Base-by-base conservation (phyloP, 306 rosid species). In the Cucurbita maxima region DNA sequence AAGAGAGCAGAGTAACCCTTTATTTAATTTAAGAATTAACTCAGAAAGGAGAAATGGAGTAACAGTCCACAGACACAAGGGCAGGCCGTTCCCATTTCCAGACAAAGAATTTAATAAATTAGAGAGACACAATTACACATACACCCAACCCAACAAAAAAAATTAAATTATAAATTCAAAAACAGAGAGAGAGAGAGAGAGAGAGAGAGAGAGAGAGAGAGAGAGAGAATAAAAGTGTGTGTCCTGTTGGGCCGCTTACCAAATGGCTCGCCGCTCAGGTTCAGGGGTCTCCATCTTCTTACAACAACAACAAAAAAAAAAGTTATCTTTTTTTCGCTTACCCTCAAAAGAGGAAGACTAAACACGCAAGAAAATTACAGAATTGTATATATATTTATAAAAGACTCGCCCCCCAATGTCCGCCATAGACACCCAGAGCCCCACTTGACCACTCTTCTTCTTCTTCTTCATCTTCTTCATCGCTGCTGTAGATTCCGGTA, bases 371-470 rank as follows among this genome's bases (percentile, higher is more conserved):
- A 22, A 67, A 67, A 67, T 20, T 45, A 67, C 10, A 5, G 72
- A 45, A 45, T 45, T 13, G 8, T 7, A 0, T 48, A 48, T 48
- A 12, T 48, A 4, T 9, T 45, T 45, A 44, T 9, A 58, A 76
- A 68, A 64, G 70, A 79, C 83, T 57, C 81, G 76, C 54, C 66
- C 81, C 79, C 80, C 80, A 77, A 77, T 72, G 88, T 78, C 76
- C 76, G 80, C 81, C 78, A 72, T 76, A 51, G 73, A 36, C 71
- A 83, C 76, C 73, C 78, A 82, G 82, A 76, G 12, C 54, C 52
- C 44, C 69, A 40, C 81, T 73, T 71, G 16, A 2, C 19, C 61
- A 1, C 58, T 37, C 62, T 10, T 54, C n/a, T 45, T 59, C 43
- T 25, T 73, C 60, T 66, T 48, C 58, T 37, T 73, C 60, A 55